Conservation (phyloP, 164 flowering plant species). For the Liquidambar formosana region DNA sequence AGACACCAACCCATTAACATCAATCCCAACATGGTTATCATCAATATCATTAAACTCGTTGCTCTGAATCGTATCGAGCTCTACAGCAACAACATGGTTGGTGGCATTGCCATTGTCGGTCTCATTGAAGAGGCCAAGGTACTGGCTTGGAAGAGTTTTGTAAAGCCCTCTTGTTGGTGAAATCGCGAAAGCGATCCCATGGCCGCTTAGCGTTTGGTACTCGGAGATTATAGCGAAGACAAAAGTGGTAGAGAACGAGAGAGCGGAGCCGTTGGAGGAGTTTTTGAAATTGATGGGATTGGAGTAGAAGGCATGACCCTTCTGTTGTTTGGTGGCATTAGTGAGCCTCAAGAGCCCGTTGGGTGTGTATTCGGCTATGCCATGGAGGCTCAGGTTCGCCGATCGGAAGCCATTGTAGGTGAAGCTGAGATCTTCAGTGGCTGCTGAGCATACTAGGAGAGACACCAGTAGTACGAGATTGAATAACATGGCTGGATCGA, state of each 20-base stretch:
- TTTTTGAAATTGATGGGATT: no score
- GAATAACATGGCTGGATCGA: no score
- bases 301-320: no score
- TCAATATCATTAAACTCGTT: not conserved
- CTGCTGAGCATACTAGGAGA: no score
- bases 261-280: not conserved
- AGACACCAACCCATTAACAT: slow-evolving; percentile 1
- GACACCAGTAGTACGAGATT: no score
- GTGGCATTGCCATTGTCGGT: not conserved
- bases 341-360: no score
- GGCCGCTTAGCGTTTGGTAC: not conserved
- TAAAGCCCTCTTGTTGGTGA: not conserved
- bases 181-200: not conserved
- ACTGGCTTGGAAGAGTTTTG: not conserved
- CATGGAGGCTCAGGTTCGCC: no score
- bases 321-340: no score
- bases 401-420: no score
- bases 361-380: no score
- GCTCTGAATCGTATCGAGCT: not conserved
- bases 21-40: slow-evolving; percentile 11
- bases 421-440: no score
- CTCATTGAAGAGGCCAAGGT: not conserved
- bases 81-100: slow-evolving; percentile 1
- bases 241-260: slow-evolving; percentile 33
- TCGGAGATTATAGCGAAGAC: slow-evolving; percentile 26